Evolutionary conservation across 1,284 basidiomycete genomes (phyloP).

Genomic region (Polyporus tsugae): DNA sequence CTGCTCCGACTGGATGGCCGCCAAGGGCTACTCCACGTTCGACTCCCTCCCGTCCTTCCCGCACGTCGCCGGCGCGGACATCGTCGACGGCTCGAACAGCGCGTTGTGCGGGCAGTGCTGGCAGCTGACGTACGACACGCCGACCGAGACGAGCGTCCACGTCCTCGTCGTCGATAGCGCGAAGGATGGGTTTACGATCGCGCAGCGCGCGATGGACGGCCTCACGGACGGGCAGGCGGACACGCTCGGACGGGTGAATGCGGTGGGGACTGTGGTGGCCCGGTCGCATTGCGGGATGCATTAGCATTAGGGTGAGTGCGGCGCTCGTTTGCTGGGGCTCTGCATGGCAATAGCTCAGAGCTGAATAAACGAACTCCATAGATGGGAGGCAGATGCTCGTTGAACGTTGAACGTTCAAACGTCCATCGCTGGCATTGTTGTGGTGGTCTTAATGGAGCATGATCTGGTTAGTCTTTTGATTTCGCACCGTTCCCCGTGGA

Average conservation of each 20-base stretch:
- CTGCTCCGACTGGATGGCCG: neutral
- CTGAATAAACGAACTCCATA: neutral
- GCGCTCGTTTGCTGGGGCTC: neutral
- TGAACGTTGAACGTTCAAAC: neutral
- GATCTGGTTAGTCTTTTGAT: too few species aligned
- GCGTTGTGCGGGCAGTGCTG: slow-evolving; percentile 54
- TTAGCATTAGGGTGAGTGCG: neutral
- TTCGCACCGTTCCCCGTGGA: too few species aligned
- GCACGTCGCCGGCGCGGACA: slow-evolving; percentile 52
- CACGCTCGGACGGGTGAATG: slow-evolving; percentile 32
- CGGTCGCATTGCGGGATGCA: neutral
- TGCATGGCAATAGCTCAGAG: neutral
- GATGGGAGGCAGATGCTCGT: too few species aligned
- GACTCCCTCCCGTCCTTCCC: slow-evolving; percentile 46
- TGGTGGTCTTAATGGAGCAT: too few species aligned
- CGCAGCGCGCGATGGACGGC: slow-evolving; percentile 38
- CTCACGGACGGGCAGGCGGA: slow-evolving; percentile 35
- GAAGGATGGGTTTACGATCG: slow-evolving; percentile 47
- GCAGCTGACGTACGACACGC: slow-evolving; percentile 46
- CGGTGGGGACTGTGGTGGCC: neutral
- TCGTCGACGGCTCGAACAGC: slow-evolving; percentile 51
- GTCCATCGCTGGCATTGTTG: neutral
- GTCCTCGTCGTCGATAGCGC: slow-evolving; percentile 52
- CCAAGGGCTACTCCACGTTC: neutral
- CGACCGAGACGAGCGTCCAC: slow-evolving; percentile 36